Conservation (phyloP, 495 filamentous ascomycete species). For the Lasiosphaeris hirsuta region DNA sequence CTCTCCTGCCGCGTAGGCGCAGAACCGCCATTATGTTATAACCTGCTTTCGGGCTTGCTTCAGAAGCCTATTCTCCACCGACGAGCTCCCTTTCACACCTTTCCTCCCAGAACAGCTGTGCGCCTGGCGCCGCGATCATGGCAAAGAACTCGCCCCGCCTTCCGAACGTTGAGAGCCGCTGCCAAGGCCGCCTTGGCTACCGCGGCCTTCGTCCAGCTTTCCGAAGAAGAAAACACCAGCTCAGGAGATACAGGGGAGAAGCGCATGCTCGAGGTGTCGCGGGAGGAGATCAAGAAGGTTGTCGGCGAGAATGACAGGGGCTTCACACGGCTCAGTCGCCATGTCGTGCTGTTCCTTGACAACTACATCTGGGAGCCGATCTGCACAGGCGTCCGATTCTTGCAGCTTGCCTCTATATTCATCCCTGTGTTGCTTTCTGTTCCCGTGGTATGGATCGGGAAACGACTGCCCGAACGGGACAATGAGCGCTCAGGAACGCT, state of each 20-base stretch:
- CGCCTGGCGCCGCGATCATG: conserved; percentile 18
- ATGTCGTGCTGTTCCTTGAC: conserved; percentile 61
- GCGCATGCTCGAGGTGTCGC: conserved; percentile 80
- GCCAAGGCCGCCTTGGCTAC: conserved; percentile 49
- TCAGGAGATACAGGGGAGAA: conserved; percentile 68
- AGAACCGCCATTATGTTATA: conserved; percentile 10
- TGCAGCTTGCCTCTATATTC: conserved; percentile 84
- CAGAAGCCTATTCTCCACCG: background rate
- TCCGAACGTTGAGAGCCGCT: conserved; percentile 24
- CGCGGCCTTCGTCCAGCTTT: conserved; percentile 66
- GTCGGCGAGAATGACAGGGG: conserved; percentile 59
- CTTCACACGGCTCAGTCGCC: conserved; percentile 49
- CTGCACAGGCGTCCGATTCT: conserved; percentile 79
- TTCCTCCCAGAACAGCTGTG: background rate
- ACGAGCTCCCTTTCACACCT: background rate
- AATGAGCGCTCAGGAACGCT: conserved; percentile 74
- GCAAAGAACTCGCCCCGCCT: conserved; percentile 4
- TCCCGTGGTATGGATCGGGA: conserved; percentile 78
- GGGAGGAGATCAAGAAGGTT: conserved; percentile 66
- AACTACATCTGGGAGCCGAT: conserved; percentile 79
- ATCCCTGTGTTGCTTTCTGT: conserved; percentile 79
- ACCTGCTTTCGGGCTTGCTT: background rate
- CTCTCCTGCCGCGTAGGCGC: conserved; percentile 22
- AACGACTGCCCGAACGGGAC: conserved; percentile 53
- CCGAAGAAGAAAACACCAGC: conserved; percentile 59